Base-by-base conservation (phyloP, 108 stramenopile genomes). In the Nitzschia sp. region DNA sequence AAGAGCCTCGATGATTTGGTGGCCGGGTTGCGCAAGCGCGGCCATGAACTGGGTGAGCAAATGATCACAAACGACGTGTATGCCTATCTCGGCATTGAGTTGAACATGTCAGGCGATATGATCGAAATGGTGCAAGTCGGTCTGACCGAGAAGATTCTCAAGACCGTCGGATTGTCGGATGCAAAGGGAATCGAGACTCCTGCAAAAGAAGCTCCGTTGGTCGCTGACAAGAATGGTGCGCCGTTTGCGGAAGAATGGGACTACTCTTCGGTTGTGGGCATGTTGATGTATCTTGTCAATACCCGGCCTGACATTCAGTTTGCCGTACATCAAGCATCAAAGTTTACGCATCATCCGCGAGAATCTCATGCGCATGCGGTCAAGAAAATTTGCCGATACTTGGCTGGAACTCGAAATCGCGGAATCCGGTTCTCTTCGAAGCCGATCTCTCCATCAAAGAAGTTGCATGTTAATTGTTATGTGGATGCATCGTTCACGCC, bases 401-500 rank as follows among this genome's bases (percentile, higher is more conserved):
- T 88, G 13, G 18, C 46, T 0, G 56, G 63, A n/a, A 82, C 78
- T 3, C 32, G 38, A 4, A 64, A 84, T 17, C 54, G 77, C 65
- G 83, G 86, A 0, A 68, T 73, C 8, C 71, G 64, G 2, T 59
- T 78, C 55, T 76, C 3, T 72, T 81, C 51, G 26, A 64, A 35
- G 5, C 21, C 13, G 17, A 32, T 2, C 68, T 81, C 55, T 25
- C 1, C 2, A 34, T 70, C 0, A 33, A n/a, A n/a, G n/a, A 18
- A 46, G 2, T 24, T 62, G n/a, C 15, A 48, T 32, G 24, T 87
- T n/a, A 72, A 84, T 38, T 74, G 68, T 18, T 84, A 69, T 45
- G 79, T 80, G 8, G 82, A 87, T 71, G 80, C 82, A 1, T 77
- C 82, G 32, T 85, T 79, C 70, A 64, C 76, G 31, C 70, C 74